phyloP scores from a whole-genome alignment of 768 basidiomycete species.

The Hortiboletus flavorubellus region DNA sequence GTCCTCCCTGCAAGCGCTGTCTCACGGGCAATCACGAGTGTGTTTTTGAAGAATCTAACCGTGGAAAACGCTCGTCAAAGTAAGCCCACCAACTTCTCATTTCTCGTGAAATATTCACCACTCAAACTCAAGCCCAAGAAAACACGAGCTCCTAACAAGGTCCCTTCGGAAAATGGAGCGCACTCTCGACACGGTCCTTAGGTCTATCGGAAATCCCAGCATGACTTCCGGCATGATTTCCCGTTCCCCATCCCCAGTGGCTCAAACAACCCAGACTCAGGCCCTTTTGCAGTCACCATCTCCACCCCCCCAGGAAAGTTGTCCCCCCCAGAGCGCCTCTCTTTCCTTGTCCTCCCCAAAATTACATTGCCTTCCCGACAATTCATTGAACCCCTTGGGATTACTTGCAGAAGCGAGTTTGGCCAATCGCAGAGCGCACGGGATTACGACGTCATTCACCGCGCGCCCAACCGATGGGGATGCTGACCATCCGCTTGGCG shows the following conservation, averaged over 20 bases:
- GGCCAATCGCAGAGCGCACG: constrained; percentile 64
- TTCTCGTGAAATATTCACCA: constrained; percentile 26
- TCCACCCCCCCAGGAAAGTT: constrained; percentile 42
- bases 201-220: constrained; percentile 82
- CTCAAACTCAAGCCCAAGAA: constrained; percentile 48
- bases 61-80: constrained; percentile 89
- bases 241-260: constrained; percentile 68
- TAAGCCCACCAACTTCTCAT: constrained; percentile 32
- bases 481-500: constrained; percentile 57
- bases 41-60: constrained; percentile 94
- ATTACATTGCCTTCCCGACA: constrained; percentile 88
- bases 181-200: constrained; percentile 87
- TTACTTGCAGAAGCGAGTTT: constrained; percentile 88
- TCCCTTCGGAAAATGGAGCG: constrained; percentile 89
- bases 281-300: constrained; percentile 54
- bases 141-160: constrained; percentile 77
- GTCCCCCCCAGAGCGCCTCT: constrained; percentile 21
- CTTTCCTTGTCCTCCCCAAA: constrained; percentile 64
- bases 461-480: constrained; percentile 37
- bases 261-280: constrained; percentile 49
- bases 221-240: constrained; percentile 79
- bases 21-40: constrained; percentile 79
- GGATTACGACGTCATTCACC: constrained; percentile 39
- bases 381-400: constrained; percentile 88
- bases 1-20: constrained; percentile 90